phyloP scores from a whole-genome alignment of 1,284 basidiomycete species.

The Trametes versicolor region DNA sequence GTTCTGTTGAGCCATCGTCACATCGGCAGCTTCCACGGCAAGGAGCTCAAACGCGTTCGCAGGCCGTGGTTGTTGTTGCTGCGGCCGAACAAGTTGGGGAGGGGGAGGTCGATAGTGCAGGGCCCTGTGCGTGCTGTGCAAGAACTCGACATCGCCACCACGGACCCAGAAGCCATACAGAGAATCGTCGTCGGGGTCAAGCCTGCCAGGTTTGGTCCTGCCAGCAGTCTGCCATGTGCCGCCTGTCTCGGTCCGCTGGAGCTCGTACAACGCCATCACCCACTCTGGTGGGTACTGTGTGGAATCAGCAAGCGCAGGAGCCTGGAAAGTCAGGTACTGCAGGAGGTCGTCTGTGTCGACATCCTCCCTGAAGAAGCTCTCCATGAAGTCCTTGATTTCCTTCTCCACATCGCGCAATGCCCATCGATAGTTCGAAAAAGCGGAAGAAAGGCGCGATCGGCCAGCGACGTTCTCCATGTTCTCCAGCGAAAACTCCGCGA shows the following conservation, averaged over 20 bases:
- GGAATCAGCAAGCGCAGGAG: constrained; percentile 54
- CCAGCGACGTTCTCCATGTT: constrained; percentile 57
- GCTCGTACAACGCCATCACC: constrained; percentile 43
- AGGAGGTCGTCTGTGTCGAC: constrained; percentile 53
- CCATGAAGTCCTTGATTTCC: constrained; percentile 57
- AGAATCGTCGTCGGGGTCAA: constrained; percentile 16
- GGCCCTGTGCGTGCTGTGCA: constrained; percentile 34
- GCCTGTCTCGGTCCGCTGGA: constrained; percentile 22
- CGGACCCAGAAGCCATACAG: constrained; percentile 34
- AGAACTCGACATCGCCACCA: constrained; percentile 33
- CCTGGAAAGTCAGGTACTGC: constrained; percentile 49
- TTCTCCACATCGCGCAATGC: constrained; percentile 56
- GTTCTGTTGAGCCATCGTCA: too few species aligned
- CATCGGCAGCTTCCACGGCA: background rate
- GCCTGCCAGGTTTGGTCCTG: constrained; percentile 20
- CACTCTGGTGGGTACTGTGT: constrained; percentile 53
- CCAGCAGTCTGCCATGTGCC: constrained; percentile 38
- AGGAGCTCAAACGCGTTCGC: constrained; percentile 33
- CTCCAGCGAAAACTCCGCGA: constrained; percentile 67
- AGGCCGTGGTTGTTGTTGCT: constrained; percentile 1
- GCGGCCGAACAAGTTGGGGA: constrained; percentile 1
- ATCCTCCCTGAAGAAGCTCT: constrained; percentile 48
- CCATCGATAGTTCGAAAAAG: constrained; percentile 46
- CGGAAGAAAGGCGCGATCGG: constrained; percentile 51
- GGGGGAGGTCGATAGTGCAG: constrained; percentile 11